Base-by-base conservation (phyloP, 225 moss, liverwort and hornwort species). In the Anthoceros angustus region DNA sequence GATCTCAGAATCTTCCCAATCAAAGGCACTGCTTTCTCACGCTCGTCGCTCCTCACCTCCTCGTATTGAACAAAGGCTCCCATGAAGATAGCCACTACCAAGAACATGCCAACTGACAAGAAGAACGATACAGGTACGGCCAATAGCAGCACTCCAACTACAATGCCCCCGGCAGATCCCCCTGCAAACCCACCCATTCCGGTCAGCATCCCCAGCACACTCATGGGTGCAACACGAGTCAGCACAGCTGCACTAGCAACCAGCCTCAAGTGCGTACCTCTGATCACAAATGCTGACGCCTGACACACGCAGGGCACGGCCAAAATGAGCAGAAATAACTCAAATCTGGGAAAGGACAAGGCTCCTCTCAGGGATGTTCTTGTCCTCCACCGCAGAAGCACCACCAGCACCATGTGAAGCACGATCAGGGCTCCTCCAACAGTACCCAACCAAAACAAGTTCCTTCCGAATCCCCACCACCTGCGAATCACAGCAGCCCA, bases 331-430 rank as follows among this genome's bases (percentile, higher is more conserved):
- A 98, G 69, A 62, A 98, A 86, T 55, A 98, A 78, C 77, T 98
- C 95, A 41, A 98, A 98, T 71, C 91, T 83, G 43, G 95, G 95
- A 64, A 86, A 66, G 63, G 87, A 88, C 5, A 98, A 77, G 8
- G 86, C 82, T 64, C 86, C 81, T 63, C 81, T 75, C 23, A 87
- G 68, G 6, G 84, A 80, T 11, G 85, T 72, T 68, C 77, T 83
- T 7, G 80, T 86, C 64, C 86, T 87, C 95, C 85, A 87, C 64
- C 84, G 79, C 76, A 98, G 67, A 65, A 85, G 86, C 43, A 82
- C 11, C 26, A 92, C 69, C 64, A 84, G 42, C 40, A 89, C 43
- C 25, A 81, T 39, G 67, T 98, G 95, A 45, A 89, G 69, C 25
- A 87, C 42, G 49, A 86, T 71, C n/a, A 92, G 26, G 40, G 85